A percentile compares a stretch with the other conserved stretches of the same genome.
phyloP scores from a whole-genome alignment of 495 filamentous ascomycete genomes.

The Trichoderma virens region DNA sequence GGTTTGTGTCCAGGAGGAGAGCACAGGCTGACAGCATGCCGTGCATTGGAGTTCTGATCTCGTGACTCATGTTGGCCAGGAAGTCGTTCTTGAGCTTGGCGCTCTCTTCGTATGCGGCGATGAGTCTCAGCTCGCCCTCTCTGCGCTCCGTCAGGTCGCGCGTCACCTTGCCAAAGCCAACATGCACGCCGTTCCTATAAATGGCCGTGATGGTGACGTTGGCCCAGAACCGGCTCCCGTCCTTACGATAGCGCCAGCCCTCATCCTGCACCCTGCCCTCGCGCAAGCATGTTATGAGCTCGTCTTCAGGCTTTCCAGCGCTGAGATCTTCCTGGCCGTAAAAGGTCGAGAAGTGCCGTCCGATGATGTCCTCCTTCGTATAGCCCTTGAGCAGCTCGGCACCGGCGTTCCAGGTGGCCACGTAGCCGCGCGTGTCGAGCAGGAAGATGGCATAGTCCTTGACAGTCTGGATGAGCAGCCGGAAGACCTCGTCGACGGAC shows the following conservation, averaged over 20 bases:
- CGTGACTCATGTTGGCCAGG: constrained; percentile 53
- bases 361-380: constrained; percentile 47
- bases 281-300: constrained; percentile 49
- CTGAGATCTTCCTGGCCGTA: constrained; percentile 49
- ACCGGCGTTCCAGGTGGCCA: constrained; percentile 56
- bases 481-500: constrained; percentile 47
- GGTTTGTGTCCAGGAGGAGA: constrained; percentile 34
- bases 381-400: constrained; percentile 55
- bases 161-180: constrained; percentile 60
- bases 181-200: constrained; percentile 47
- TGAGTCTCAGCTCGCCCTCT: constrained; percentile 47
- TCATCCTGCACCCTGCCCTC: constrained; percentile 58
- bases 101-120: constrained; percentile 58
- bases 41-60: constrained; percentile 47
- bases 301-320: constrained; percentile 46
- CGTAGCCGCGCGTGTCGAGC: constrained; percentile 49
- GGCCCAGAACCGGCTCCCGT: constrained; percentile 58
- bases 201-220: constrained; percentile 59
- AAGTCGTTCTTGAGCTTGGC: constrained; percentile 60
- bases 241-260: constrained; percentile 57
- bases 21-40: constrained; percentile 42
- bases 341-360: constrained; percentile 56
- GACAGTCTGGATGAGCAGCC: constrained; percentile 54
- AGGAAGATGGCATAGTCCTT: constrained; percentile 65
- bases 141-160: constrained; percentile 57